A percentile compares a stretch with the other conserved stretches of the same genome.
Conservation (phyloP, 495 filamentous ascomycete genomes). For the Chaetomidium leptoderma region DNA sequence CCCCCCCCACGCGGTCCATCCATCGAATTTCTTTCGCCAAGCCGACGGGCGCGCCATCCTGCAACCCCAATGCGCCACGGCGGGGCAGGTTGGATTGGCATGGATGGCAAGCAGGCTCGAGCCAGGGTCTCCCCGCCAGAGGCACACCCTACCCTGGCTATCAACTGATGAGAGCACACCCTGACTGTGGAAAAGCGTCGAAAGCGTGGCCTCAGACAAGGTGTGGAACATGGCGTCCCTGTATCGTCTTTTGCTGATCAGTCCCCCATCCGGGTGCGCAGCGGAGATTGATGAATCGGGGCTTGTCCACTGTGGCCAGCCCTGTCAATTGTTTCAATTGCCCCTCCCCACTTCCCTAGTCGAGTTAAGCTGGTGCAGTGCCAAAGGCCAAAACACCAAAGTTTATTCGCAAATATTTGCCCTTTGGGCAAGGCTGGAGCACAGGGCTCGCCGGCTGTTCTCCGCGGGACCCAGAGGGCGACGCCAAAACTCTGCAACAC, state of each 20-base stretch:
- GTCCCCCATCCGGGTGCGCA: neutral
- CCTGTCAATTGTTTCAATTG: slow-evolving; percentile 4
- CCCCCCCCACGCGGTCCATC: slow-evolving; percentile 7
- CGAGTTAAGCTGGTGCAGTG: slow-evolving; percentile 4
- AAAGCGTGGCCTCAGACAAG: neutral
- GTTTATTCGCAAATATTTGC: slow-evolving; percentile 3
- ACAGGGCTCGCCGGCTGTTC: slow-evolving; percentile 1
- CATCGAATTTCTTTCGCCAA: slow-evolving; percentile 12
- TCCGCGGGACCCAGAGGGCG: slow-evolving; percentile 12
- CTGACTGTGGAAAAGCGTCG: neutral
- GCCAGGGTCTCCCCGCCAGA: neutral
- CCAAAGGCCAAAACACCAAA: slow-evolving; percentile 9
- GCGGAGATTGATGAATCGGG: slow-evolving; percentile 7
- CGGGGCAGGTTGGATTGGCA: neutral
- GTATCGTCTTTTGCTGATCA: slow-evolving; percentile 1
- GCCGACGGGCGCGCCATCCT: slow-evolving; percentile 4
- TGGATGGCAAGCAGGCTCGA: neutral
- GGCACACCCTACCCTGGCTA: neutral
- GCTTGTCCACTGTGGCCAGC: slow-evolving; percentile 4
- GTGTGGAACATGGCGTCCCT: neutral
- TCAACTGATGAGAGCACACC: neutral
- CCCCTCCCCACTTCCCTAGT: slow-evolving; percentile 13
- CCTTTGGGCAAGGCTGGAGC: slow-evolving; percentile 14
- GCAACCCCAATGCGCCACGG: slow-evolving; percentile 3
- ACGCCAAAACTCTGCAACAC: slow-evolving; percentile 13